Base-by-base conservation (phyloP, 23 red algal species). In the Agarophyton chilense region DNA sequence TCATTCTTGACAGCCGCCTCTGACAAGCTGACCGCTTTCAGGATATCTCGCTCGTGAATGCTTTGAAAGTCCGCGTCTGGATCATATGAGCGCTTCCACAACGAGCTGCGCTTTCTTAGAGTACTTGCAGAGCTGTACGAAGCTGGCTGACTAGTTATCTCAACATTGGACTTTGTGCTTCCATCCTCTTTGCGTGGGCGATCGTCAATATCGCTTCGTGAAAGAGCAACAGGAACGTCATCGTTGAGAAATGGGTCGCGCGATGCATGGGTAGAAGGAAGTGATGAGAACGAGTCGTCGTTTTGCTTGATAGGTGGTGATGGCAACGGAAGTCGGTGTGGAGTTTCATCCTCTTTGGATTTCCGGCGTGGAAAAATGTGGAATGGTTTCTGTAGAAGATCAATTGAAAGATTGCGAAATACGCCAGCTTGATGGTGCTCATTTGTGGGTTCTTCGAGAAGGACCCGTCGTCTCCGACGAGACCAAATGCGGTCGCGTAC, bases 211-310 rank as follows among this genome's bases (percentile, higher is more conserved):
- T 89, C 85, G 54, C 51, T 60, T 49, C 29, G 67, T n/a, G 85
- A 78, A 25, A 89, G 38, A 43, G 73, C 85, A 21, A 89, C 71
- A 26, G 85, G 85, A 7, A 89, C 67, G 40, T 89, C 88, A 35
- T 91, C 88, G 51, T 91, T 91, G 24, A 91, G 65, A 76, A 91
- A 91, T 22, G 88, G 88, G 52, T 91, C 88, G 24, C 61, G 52
- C 21, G 74, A 81, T 24, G 88, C 88, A 82, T 91, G 88, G 14
- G 88, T 91, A 33, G 57, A 71, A 14, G 88, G 76, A 47, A 73
- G 24, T 2, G 76, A 82, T 40, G 88, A 91, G 61, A 91, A 91
- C 4, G 75, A 81, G 45, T 91, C 88, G n/a, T 91, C 88, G 50
- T 91, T 82, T 34, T 73, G 76, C 53, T 45, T 50, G 16, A 40